Evolutionary conservation across 495 filamentous ascomycete species (phyloP).

Genomic region (Polyplosphaeria fusca): DNA sequence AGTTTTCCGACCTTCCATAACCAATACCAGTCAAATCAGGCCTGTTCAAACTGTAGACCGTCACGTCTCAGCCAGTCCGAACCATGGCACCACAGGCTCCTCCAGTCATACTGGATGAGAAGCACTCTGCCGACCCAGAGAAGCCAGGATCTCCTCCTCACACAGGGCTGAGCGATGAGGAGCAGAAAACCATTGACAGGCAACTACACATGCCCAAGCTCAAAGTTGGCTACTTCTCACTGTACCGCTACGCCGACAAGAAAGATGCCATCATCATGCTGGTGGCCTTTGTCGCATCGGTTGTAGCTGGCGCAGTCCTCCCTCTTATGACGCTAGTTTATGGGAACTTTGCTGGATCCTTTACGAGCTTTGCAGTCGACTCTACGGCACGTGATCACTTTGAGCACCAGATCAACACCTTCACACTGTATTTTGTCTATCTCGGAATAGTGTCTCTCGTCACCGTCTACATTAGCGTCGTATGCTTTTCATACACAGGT

Average conservation of each 20-base stretch:
- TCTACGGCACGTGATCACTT: slow-evolving; percentile 8
- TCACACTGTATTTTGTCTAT: slow-evolving; percentile 84
- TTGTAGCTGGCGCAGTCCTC: slow-evolving; percentile 28
- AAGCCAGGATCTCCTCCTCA: background rate
- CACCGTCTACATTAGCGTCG: slow-evolving; percentile 74
- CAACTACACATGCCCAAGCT: slow-evolving; percentile 17
- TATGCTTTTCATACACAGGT: slow-evolving; percentile 90
- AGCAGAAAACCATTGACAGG: slow-evolving; percentile 25
- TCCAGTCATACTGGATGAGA: background rate
- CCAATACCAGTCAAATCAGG: too few relatives aligned
- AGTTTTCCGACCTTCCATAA: too few relatives aligned
- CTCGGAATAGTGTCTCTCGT: slow-evolving; percentile 81
- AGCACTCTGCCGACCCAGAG: slow-evolving; percentile 5
- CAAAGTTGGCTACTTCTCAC: slow-evolving; percentile 28
- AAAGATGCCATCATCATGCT: slow-evolving; percentile 29
- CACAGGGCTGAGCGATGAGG: slow-evolving; percentile 7
- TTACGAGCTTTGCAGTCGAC: slow-evolving; percentile 18
- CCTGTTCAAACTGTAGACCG: too few relatives aligned
- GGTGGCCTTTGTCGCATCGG: slow-evolving; percentile 14
- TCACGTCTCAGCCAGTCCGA: background rate
- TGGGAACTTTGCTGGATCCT: slow-evolving; percentile 29
- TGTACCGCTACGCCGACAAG: slow-evolving; percentile 30
- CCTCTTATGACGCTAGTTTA: slow-evolving; percentile 34
- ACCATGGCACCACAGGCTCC: slow-evolving; percentile 1
- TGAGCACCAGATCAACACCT: slow-evolving; percentile 25